Conservation (phyloP, 192 early-diverging fungal genomes). For the Mortierella claussenii region DNA sequence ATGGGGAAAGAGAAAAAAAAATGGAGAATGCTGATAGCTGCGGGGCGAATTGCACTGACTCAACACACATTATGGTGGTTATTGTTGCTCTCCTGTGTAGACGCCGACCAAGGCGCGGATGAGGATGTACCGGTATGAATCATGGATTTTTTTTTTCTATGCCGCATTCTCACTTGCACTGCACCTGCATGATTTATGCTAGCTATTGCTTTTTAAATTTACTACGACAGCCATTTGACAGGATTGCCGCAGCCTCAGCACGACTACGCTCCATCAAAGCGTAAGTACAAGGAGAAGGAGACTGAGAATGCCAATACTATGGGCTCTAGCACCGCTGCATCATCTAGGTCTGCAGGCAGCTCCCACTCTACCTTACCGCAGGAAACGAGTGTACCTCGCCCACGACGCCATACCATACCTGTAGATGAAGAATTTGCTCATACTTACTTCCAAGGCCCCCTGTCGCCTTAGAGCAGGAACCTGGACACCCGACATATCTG, state of each 20-base stretch:
- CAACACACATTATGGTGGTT: neutral
- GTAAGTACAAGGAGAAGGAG: constrained; percentile 13
- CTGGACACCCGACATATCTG: too few relatives aligned
- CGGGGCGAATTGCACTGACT: neutral
- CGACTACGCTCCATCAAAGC: constrained; percentile 21
- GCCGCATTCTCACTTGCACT: neutral
- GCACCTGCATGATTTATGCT: too few relatives aligned
- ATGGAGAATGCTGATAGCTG: too few relatives aligned
- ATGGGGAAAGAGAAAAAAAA: too few relatives aligned
- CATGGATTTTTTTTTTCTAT: neutral
- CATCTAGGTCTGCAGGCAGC: constrained; percentile 9
- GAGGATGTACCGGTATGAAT: constrained; percentile 34
- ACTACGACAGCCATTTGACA: constrained; percentile 32
- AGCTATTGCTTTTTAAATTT: too few relatives aligned
- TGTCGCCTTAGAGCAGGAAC: neutral
- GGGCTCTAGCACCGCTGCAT: neutral
- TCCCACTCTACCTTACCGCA: neutral
- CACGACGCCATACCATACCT: constrained; percentile 10
- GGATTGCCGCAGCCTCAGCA: constrained; percentile 34
- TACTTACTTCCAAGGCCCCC: constrained; percentile 32
- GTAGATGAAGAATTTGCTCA: constrained; percentile 44
- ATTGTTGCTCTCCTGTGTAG: neutral
- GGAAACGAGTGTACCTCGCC: neutral
- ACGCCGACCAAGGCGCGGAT: constrained; percentile 36
- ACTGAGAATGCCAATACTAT: neutral